Base-by-base conservation (phyloP, 768 basidiomycete species). In the Gymnopilus junonius region DNA sequence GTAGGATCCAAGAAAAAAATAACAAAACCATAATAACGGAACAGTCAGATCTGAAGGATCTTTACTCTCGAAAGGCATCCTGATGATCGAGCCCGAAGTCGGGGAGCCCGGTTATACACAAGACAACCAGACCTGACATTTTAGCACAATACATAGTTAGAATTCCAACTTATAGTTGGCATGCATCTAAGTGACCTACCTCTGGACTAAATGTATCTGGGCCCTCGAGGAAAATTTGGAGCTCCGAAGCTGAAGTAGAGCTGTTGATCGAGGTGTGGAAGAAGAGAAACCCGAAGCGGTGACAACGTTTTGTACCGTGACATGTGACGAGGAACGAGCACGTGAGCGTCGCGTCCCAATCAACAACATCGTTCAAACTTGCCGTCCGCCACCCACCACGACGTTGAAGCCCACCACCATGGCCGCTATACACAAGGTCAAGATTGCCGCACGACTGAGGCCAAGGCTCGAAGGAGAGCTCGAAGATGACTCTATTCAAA, bases 361-460 rank as follows among this genome's bases (percentile, higher is more conserved):
- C 59, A 54, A 61, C 59, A 40, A 39, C 51, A n/a, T n/a, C n/a
- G 25, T 27, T 50, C 25, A 23, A 45, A 35, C 31, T 46, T 32
- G 10, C 25, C 48, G 63, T 64, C 63, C 53, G 63, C 63, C 63
- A 60, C 59, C 48, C 35, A 42, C 23, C 42, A 62, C 59, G 55
- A 62, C 59, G 31, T 56, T 46, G 43, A 39, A 37, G 32, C 27
- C 55, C 17, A 56, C 43, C n/a, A 61, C 51, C 58, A 68, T 68
- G 69, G 67, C 70, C 32, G 72, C 65, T 25, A 72, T 75, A 54
- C 79, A 86, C 69, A 90, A 84, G 71, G 85, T 93, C 72, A 87
- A 84, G 75, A 91, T 93, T 64, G 85, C 87, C 0, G 90, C 90
- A 25, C 86, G 91, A 25, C 81, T 93, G 29, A 81, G 91, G 8